These are phyloP conservation scores for Triadica sebifera DNA, from an alignment of 345 rosid genomes.

Conservation along the genomic window DNA sequence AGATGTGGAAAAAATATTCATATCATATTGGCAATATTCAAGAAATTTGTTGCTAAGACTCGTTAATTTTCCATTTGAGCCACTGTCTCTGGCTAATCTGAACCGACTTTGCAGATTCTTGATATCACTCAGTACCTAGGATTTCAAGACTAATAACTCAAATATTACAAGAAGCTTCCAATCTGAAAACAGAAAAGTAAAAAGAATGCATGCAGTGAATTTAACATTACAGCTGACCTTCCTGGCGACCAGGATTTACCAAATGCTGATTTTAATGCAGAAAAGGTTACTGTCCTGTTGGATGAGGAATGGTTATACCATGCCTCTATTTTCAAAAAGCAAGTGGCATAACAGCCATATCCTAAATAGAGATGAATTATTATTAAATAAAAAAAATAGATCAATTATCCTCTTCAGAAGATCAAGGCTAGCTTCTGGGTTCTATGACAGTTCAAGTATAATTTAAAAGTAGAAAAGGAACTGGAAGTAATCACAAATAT, in stretches of 20 bases:
- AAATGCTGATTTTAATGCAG: not conserved
- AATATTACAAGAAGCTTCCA: not conserved
- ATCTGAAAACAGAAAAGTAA: not conserved
- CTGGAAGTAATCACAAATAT: too few relatives aligned
- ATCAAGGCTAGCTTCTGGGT: too few relatives aligned
- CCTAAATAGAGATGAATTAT: not conserved
- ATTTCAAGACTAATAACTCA: not conserved
- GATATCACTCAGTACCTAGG: not conserved
- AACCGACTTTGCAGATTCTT: slow-evolving; percentile 7
- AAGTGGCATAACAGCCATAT: not conserved
- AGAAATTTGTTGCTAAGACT: not conserved
- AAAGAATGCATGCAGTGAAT: not conserved
- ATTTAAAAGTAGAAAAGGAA: too few relatives aligned
- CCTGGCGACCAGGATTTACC: not conserved
- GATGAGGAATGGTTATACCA: not conserved
- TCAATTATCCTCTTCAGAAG: too few relatives aligned
- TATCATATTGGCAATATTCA: not conserved
- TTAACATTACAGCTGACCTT: not conserved
- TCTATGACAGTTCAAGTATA: too few relatives aligned
- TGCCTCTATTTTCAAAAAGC: too few relatives aligned
- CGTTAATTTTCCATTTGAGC: not conserved
- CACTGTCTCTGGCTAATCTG: not conserved
- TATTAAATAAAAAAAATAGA: too few relatives aligned
- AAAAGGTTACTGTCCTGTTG: not conserved
- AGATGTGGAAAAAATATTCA: not conserved